Percentiles rank a stretch among this genome's conserved stretches.
phyloP scores from a whole-genome alignment of 208 protist genomes.

The Acanthamoeba quina region DNA sequence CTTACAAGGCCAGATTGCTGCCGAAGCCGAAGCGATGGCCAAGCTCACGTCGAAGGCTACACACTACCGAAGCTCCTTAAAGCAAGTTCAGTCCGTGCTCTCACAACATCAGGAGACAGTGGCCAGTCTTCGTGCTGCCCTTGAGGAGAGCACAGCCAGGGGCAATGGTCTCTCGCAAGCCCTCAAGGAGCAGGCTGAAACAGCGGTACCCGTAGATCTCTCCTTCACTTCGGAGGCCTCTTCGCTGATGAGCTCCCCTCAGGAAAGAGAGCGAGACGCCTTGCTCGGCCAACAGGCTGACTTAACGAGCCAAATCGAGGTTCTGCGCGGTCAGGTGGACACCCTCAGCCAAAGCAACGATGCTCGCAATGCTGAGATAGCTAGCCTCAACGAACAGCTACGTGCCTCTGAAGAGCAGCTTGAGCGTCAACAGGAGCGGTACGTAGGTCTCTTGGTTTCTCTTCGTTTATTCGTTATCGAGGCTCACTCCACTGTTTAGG shows the following conservation, averaged over 20 bases:
- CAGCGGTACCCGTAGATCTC: background rate
- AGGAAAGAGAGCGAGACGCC: background rate
- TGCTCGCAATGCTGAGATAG: background rate
- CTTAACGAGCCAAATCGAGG: background rate
- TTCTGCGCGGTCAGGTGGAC: background rate
- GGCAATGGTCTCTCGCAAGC: background rate
- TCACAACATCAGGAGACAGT: background rate
- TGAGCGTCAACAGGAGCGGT: background rate
- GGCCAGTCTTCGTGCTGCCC: background rate
- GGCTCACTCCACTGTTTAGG: background rate
- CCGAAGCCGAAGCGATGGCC: background rate
- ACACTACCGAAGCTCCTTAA: background rate
- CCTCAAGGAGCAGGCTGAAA: background rate
- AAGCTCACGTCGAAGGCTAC: background rate
- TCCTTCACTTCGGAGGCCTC: background rate
- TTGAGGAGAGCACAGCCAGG: background rate
- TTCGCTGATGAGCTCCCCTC: background rate
- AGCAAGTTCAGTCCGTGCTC: background rate
- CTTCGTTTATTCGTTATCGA: background rate
- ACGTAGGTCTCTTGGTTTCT: background rate
- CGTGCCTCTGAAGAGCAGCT: background rate
- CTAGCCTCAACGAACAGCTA: background rate
- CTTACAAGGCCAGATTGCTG: background rate
- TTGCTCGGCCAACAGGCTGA: background rate
- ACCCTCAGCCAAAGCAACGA: background rate